Base-by-base conservation (phyloP, 305 asterid species). In the Solanum aculeatissimum region DNA sequence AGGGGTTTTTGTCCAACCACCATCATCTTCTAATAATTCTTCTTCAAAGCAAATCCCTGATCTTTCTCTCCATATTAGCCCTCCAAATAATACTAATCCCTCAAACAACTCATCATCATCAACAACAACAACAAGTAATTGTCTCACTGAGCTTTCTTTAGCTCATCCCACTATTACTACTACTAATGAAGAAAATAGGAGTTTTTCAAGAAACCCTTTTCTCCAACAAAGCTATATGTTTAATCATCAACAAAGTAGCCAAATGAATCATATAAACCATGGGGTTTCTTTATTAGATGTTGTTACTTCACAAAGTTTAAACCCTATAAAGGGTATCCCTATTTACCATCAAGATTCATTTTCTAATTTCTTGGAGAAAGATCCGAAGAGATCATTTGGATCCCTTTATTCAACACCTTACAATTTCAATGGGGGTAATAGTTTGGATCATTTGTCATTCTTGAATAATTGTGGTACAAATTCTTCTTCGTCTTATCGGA, bases 371-470 rank as follows among this genome's bases (percentile, higher is more conserved):
- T 23, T 81, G 55, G 69, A 81, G n/a, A 63, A 60, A 66, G 89
- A 91, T 89, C 91, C 91, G 7, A 84, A 60, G 74, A 66, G 80
- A 84, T 63, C 70, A 27, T 90, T 70, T 45, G 82, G 80, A 71
- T 65, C 65, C 40, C 32, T 81, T 29, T 45, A 62, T 40, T 35
- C 82, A 78, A 23, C 69, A 65, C 53, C 69, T 19, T 38, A 60
- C 5, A 35, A 35, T 35, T 35, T 35, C 40, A 35, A 35, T 35
- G 40, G 40, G 40, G 40, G 40, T 81, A 21, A 45, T 63, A 89
- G 40, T 51, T 81, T 92, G 82, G 96, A 93, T 87, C 95, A 88
- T 42, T 81, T 91, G 91, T 88, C 97, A 68, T 45, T 92, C 87
- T 90, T 92, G 83, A 91, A 90, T 69, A 32, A 21, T 4, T 15